Base-by-base conservation (phyloP, 306 rosid genomes). In the Vigna hirtella region DNA sequence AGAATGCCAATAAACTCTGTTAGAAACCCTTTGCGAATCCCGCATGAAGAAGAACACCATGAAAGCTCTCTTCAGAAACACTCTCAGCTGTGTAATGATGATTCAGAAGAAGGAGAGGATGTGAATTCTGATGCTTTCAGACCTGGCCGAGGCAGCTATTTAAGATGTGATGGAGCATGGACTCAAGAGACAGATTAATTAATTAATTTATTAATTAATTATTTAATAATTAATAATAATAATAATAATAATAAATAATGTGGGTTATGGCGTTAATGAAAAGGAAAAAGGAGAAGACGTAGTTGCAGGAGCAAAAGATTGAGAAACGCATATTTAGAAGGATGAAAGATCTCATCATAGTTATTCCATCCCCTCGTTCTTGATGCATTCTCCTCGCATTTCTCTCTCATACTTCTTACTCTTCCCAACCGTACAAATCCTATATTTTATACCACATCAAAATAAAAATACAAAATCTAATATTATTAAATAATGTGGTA, bases 1-100 rank as follows among this genome's bases (percentile, higher is more conserved):
- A 92, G 98, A 95, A 95, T 95, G 98, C 98, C 98, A 95, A 91
- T 57, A 81, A 89, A 74, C 93, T 95, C 91, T 92, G 93, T 78
- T 64, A 85, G 92, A 80, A 72, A 65, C 86, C 47, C 97, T 88
- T 95, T 87, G 92, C 51, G 61, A 92, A 92, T 81, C 89, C 90
- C 82, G 3, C 92, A 40, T 89, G 93, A 87, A 45, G 56, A 20
- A 56, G 0, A 6, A 51, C 4, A 2, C 9, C 1, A 17, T 17
- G 24, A 9, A 58, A 24, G 0, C 2, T 9, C 13, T 40, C 34
- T 30, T 3, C 12, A 7, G 8, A 22, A 7, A 6, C 11, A 57
- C 28, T 26, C 4, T 14, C 1, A 0, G 22, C 22, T 20, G 22
- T 20, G 22, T 20, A 20, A 20, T 20, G 22, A 20, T 20, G 22